These are phyloP conservation scores for Chlorella variabilis DNA, from an alignment of 163 green algal species.

Conservation along the genomic window DNA sequence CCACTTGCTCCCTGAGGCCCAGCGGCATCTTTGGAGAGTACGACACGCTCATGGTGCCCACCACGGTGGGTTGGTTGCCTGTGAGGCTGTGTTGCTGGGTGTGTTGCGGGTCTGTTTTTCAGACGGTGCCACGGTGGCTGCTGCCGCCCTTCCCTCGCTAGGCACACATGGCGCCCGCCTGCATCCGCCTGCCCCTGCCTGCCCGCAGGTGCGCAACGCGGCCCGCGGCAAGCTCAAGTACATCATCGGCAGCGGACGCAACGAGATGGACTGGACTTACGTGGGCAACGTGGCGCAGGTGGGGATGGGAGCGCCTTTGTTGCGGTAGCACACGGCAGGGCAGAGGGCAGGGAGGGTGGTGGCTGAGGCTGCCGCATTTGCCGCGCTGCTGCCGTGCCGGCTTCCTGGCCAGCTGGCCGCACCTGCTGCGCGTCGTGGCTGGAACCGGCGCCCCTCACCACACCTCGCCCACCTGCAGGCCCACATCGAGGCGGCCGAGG, in stretches of 20 bases:
- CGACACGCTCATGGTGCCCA: slow-evolving; percentile 86
- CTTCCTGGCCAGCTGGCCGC: neutral
- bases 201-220: slow-evolving; percentile 7
- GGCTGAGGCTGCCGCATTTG: too few species aligned
- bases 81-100: too few species aligned
- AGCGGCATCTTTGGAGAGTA: slow-evolving; percentile 91
- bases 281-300: slow-evolving; percentile 90
- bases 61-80: slow-evolving; percentile 62
- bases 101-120: too few species aligned
- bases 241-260: slow-evolving; percentile 86
- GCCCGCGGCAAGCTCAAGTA: slow-evolving; percentile 90
- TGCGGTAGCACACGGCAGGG: too few species aligned
- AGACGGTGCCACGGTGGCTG: too few species aligned
- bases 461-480: neutral
- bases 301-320: neutral
- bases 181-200: too few species aligned
- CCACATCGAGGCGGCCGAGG: slow-evolving; percentile 55
- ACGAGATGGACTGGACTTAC: slow-evolving; percentile 93
- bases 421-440: too few species aligned
- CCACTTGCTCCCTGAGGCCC: slow-evolving; percentile 80
- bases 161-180: too few species aligned
- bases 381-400: neutral
- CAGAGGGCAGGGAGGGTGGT: too few species aligned
- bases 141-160: too few species aligned
- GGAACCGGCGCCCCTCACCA: too few species aligned